Evolutionary conservation across 2,329 filamentous ascomycete genomes (phyloP), one percentile per base, ranked within the genome.

Genomic region (Fusarium chuoi): DNA sequence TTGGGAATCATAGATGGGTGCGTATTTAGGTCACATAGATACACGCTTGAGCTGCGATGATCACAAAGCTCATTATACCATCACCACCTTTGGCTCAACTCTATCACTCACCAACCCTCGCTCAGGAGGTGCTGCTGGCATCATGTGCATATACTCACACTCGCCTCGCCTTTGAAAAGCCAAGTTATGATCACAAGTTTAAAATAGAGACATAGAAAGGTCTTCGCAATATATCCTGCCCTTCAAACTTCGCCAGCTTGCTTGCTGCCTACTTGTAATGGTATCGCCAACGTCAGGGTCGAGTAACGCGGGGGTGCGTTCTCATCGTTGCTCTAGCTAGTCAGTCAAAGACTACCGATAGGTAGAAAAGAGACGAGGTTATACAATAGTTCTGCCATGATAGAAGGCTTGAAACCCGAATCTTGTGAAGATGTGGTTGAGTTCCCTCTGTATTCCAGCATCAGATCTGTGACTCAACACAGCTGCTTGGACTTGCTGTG

Each of bases 341-440:
- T 24, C 3, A 22, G 35, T 10, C 10, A 28, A 38, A 13, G 10
- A n/a, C 5, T 13, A 13, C 3, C 3, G 5, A 22, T 26, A 20
- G 3, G 1, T 9, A 11, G 3, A 5, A 8, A 26, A 5, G 2
- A 33, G 15, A 18, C 15, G 6, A 8, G 2, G 9, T 18, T 5
- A 3, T 22, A 20, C 2, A 4, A 13, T 13, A n/a, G 7, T 13
- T 39, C 24, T 39, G 10, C 15, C 18, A 28, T 39, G 7, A 9
- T 39, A 4, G 5, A 18, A 41, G 20, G n/a, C 18, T 22, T 7
- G 2, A 5, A 17, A 10, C 7, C 5, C 13, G 18, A 10, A 5
- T 18, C 24, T 17, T 7, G 3, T 54, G 2, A 4, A 41, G 11
- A 41, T n/a, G 15, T 41, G 51, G 20, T 13, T n/a, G 24, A 18